Evolutionary conservation across 192 early-diverging fungal genomes (phyloP).

Genomic region (Coemansia sp.): DNA sequence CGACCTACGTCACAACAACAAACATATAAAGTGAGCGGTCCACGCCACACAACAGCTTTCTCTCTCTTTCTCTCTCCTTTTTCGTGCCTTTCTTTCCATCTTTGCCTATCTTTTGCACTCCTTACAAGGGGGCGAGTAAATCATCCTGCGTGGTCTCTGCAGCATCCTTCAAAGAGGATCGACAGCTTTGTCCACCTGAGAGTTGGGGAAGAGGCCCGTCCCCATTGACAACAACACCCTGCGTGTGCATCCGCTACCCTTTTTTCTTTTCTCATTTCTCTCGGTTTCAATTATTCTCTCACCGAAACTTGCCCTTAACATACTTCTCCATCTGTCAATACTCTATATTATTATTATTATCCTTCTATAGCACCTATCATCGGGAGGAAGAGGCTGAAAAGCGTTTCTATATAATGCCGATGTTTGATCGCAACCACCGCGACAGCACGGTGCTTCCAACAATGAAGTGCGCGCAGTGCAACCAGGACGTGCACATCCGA

Average conservation of each 20-base stretch:
- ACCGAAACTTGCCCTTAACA: too few species aligned
- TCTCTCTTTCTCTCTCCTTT: not conserved
- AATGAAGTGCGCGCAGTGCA: slow-evolving; percentile 56
- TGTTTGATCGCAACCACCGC: slow-evolving; percentile 40
- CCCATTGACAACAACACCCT: not conserved
- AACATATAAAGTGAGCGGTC: slow-evolving; percentile 5
- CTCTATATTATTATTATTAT: too few species aligned
- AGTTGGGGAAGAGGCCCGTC: not conserved
- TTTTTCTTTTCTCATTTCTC: not conserved
- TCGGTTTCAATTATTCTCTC: too few species aligned
- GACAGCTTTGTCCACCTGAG: not conserved
- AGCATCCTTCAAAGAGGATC: not conserved
- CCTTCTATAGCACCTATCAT: too few species aligned
- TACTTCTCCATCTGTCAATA: too few species aligned
- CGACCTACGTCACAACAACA: slow-evolving; percentile 3
- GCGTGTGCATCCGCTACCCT: not conserved
- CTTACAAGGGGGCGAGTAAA: not conserved
- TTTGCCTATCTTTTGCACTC: not conserved
- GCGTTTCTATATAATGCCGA: slow-evolving; percentile 23
- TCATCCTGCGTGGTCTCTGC: not conserved
- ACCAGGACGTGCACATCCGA: slow-evolving; percentile 53
- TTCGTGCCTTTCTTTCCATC: not conserved
- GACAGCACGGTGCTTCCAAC: slow-evolving; percentile 55
- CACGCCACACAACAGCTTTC: not conserved
- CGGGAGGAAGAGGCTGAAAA: too few species aligned